Conservation (phyloP, 2,329 filamentous ascomycete species). For the Alternaria longipes region DNA sequence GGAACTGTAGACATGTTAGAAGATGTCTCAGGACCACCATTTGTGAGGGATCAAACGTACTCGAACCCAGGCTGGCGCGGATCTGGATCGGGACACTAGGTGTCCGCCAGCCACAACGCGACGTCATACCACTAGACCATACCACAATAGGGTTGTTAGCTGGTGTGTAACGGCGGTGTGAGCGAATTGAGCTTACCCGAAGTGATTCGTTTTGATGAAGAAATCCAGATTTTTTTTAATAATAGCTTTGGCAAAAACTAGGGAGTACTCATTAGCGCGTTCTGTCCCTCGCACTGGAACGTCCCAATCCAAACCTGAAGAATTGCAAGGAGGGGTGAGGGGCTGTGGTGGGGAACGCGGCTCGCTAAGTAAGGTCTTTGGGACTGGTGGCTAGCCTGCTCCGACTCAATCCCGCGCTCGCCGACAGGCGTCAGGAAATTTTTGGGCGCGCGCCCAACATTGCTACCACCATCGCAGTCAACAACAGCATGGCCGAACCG, state of each 20-base stretch:
- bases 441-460: slow-evolving; percentile 30
- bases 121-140: slow-evolving; percentile 46
- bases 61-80: slow-evolving; percentile 45
- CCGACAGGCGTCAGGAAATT: slow-evolving; percentile 33
- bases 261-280: no score
- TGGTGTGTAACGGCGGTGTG: not conserved
- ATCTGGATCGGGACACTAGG: slow-evolving; percentile 29
- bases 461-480: slow-evolving; percentile 24
- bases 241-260: no score
- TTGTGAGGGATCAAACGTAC: slow-evolving; percentile 21
- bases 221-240: not conserved
- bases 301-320: not conserved
- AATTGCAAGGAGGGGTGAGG: slow-evolving; percentile 4
- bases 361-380: not conserved
- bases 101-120: slow-evolving; percentile 43
- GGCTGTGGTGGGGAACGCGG: not conserved
- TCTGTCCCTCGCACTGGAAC: no score
- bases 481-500: slow-evolving; percentile 43
- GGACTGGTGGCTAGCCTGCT: slow-evolving; percentile 12
- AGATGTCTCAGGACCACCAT: slow-evolving; percentile 26
- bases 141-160: slow-evolving; percentile 29
- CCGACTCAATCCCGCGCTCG: slow-evolving; percentile 30
- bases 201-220: not conserved
- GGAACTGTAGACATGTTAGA: slow-evolving; percentile 36
- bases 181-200: no score